Conservation (phyloP, 306 rosid genomes). For the Crotalaria pallida region DNA sequence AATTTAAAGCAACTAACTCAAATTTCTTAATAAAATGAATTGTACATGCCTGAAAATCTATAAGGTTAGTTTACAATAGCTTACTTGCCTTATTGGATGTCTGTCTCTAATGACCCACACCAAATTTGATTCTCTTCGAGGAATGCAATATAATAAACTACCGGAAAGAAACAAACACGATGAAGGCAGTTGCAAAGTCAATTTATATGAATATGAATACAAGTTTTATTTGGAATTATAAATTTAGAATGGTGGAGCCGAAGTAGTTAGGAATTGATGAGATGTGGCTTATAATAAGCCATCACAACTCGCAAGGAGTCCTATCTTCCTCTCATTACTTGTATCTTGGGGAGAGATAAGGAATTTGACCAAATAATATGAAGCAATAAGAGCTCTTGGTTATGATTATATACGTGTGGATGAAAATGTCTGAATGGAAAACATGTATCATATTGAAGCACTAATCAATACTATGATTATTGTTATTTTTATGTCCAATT, state of each 20-base stretch:
- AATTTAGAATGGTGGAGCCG: conserved; percentile 18
- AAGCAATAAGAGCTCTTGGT: not conserved
- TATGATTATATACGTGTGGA: not conserved
- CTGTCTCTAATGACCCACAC: conserved; percentile 5
- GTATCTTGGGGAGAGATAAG: not conserved
- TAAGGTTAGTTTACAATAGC: too few species aligned
- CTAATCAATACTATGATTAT: not conserved
- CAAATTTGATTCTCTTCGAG: not conserved
- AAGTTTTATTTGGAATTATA: not conserved
- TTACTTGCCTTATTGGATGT: not conserved
- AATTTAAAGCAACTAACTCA: too few species aligned
- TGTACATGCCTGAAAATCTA: too few species aligned
- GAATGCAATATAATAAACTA: not conserved
- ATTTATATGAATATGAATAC: not conserved
- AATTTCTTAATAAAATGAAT: too few species aligned
- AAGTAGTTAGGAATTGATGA: not conserved
- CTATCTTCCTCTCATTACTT: not conserved
- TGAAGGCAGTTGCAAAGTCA: conserved; percentile 16
- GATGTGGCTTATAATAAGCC: not conserved
- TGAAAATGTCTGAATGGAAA: not conserved
- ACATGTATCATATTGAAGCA: not conserved
- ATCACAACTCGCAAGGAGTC: not conserved
- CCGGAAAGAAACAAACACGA: not conserved
- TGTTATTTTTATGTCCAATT: not conserved
- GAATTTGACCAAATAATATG: not conserved